Evolutionary conservation across 2,329 filamentous ascomycete genomes (phyloP), one percentile per base, ranked within the genome.

Genomic region (Colletotrichum euphorbiae): DNA sequence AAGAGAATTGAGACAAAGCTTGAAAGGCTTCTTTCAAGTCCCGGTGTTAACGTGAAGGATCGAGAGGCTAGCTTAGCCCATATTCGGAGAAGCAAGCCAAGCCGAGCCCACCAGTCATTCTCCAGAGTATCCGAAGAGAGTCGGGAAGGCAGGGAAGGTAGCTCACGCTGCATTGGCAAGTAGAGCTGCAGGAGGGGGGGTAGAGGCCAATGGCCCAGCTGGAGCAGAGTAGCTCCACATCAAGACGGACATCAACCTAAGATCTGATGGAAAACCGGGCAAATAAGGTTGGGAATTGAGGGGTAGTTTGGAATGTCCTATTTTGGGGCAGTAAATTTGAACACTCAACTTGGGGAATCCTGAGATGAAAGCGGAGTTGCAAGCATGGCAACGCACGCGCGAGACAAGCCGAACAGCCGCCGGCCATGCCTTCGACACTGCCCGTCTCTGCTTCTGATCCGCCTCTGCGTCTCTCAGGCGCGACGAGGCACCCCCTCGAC

Each of bases 221-320:
- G 17, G 50, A 17, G 11, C 50, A 13, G 12, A 21, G 42, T 17
- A 36, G 19, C 31, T 38, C 55, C 55, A 58, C 42, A 28, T 21
- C 24, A 31, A 33, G 38, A 1, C 42, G 8, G 21, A 28, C 21
- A 54, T 19, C 15, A 15, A n/a, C n/a, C n/a, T n/a, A n/a, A 13
- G 43, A 50, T n/a, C 12, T 19, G 43, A 38, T 19, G 43, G 56
- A 43, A 15, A 24, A 21, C 40, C 15, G 21, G 11, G 9, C 33
- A 45, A 50, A 65, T 38, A 65, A 65, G 46, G 61, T 68, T 65
- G 38, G 58, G 12, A 50, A 45, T 38, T 62, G 48, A 67, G 60
- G 65, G 65, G 65, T 40, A 58, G 46, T 52, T 51, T 58, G 60
- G 46, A 43, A 56, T 43, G 45, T 50, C 40, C 60, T 54, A 50